Evolutionary conservation across 352 stramenopile genomes (phyloP).

Genomic region (Phytopythium helicoides): DNA sequence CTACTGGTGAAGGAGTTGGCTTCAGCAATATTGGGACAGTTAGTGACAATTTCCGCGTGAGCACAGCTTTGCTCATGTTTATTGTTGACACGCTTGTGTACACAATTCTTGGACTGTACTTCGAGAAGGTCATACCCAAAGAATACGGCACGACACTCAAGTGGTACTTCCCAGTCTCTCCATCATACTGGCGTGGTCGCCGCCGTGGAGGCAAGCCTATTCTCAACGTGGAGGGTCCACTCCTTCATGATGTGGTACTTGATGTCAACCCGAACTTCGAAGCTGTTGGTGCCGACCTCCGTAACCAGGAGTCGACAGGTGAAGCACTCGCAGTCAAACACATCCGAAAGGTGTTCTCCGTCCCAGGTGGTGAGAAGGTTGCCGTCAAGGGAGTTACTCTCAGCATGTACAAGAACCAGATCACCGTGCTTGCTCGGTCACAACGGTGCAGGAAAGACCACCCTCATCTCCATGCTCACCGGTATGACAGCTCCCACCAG

Average conservation of each 20-base stretch:
- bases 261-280: constrained; percentile 40
- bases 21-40: constrained; percentile 26
- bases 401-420: constrained; percentile 90
- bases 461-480: constrained; percentile 90
- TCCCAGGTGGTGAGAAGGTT: constrained; percentile 69
- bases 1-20: constrained; percentile 36
- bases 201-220: too few relatives aligned
- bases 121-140: constrained; percentile 89
- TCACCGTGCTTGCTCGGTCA: constrained; percentile 91
- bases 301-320: constrained; percentile 34
- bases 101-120: constrained; percentile 86
- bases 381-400: constrained; percentile 82
- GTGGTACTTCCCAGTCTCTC: constrained; percentile 90
- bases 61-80: constrained; percentile 65
- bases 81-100: constrained; percentile 86
- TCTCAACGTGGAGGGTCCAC: too few relatives aligned
- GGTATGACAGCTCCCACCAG: constrained; percentile 61
- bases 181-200: constrained; percentile 34
- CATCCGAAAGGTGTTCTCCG: constrained; percentile 66
- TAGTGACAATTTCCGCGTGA: constrained; percentile 62
- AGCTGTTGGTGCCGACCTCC: constrained; percentile 29
- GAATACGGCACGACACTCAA: constrained; percentile 87
- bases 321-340: constrained; percentile 37
- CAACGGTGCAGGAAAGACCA: constrained; percentile 91
- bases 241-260: constrained; percentile 23